Base-by-base conservation (phyloP, 139 green algal species). In the Pleodorina starrii region DNA sequence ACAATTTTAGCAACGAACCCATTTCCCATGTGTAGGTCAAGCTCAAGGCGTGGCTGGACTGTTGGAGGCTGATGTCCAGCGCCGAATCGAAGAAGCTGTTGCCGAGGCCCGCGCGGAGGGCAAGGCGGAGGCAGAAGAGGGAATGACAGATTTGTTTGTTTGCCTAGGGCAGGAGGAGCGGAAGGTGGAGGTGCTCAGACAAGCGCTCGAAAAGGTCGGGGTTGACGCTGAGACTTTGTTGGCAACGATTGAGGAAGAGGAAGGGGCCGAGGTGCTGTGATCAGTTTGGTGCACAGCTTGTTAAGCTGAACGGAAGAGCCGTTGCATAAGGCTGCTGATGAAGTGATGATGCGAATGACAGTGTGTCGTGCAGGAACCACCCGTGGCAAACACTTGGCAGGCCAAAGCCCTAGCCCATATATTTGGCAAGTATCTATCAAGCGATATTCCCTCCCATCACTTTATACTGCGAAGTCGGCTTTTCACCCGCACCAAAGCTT, bases 121-220 rank as follows among this genome's bases (percentile, higher is more conserved):
- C 1, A 85, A 91, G 46, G 89, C 78, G 19, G 94, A 97, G 73
- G 92, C 80, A 14, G 95, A 97, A 21, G 91, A 93, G 1, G 91
- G 93, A 40, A 94, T 99, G 91, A 95, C 94, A 2, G 97, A 99
- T 73, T 80, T 99, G 51, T 91, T 99, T 35, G 96, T 96, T 23
- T 99, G 97, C 87, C 81, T 99, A 36, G 97, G 97, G 38, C 94
- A 98, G 54, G 90, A 91, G n/a, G 80, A 91, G 51, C 46, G 68
- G 5, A 91, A 90, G 90, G 84, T 91, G 50, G 40, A 81, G 80
- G 32, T 73, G 38, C 46, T 97, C 42, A 85, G 80, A 7, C 89
- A 89, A 72, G 78, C 85, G 57, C 89, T 98, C 25, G 60, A 89
- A 44, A 91, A 91, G 25, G 83, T 94, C 1, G 95, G 96, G 0